Evolutionary conservation across 495 filamentous ascomycete species (phyloP), one percentile per base, ranked within the genome.

Genomic region (Lindgomyces ingoldianus): DNA sequence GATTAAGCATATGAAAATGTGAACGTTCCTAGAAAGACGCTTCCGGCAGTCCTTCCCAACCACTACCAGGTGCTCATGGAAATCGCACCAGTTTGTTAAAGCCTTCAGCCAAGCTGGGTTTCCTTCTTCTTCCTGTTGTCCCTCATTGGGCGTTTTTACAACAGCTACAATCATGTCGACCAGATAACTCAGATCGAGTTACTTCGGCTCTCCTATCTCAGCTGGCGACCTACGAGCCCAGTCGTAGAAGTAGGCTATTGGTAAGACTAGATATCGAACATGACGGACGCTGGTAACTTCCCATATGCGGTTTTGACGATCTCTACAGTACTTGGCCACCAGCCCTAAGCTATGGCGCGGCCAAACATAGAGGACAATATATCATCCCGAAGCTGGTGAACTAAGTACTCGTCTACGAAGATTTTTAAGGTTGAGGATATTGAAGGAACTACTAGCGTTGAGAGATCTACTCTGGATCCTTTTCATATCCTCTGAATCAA

Each of bases 351-450:
- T 3, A 47, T 16, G 30, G n/a, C 14, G 29, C 42, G 21, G 8
- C 18, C 27, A 10, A 53, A 51, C 22, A 55, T 3, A 3, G 36
- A 3, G 3, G 36, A 30, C 1, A 55, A 18, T 1, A 62, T 54
- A 22, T 55, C 50, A 26, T 59, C 56, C 19, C 56, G 19, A 21
- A 59, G 26, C 44, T 48, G 44, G 26, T n/a, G 19, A 2, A 61
- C 30, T 9, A 2, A 41, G 29, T 61, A 61, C 18, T 42, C 22
- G 21, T 61, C 47, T 18, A 44, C 57, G 25, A 60, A 50, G 12
- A 60, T 50, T 16, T 10, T 58, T 25, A 11, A 25, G 8, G 52
- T 4, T 39, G 21, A 6, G 33, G 3, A 58, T 6, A 16, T 3
- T 16, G 27, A 56, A n/a, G 57, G n/a, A n/a, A n/a, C n/a, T n/a